These are phyloP conservation scores for Pythium insidiosum DNA, from an alignment of 352 stramenopile genomes.

Conservation along the genomic window DNA sequence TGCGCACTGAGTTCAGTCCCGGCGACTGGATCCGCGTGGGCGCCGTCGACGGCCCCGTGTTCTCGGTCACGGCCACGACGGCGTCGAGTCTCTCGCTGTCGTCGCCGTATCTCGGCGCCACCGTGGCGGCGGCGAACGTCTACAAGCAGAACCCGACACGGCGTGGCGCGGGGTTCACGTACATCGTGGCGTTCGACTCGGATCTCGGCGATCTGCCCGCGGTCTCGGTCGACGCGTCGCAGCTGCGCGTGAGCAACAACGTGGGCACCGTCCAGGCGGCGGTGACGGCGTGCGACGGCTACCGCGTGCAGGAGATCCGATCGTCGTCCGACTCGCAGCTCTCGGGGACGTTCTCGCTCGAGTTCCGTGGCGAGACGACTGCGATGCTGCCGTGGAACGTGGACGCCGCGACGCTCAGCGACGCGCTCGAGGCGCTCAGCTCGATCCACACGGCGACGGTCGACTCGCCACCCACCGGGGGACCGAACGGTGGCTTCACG, in stretches of 20 bases:
- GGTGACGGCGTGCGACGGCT: slow-evolving; percentile 82
- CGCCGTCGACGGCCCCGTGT: slow-evolving; percentile 73
- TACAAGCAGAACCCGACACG: slow-evolving; percentile 71
- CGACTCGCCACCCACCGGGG: slow-evolving; percentile 7
- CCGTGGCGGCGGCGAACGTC: slow-evolving; percentile 39
- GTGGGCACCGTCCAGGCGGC: slow-evolving; percentile 20
- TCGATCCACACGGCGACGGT: slow-evolving; percentile 75
- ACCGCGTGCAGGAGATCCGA: slow-evolving; percentile 66
- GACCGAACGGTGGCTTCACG: slow-evolving; percentile 46
- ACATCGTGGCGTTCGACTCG: slow-evolving; percentile 64
- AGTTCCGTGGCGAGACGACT: slow-evolving; percentile 64
- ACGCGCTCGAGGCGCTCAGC: slow-evolving; percentile 58
- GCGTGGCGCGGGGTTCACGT: slow-evolving; percentile 57
- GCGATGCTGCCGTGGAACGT: slow-evolving; percentile 65
- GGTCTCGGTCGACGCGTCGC: slow-evolving; percentile 38
- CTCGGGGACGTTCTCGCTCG: slow-evolving; percentile 81
- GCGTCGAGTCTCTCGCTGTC: slow-evolving; percentile 78
- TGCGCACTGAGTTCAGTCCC: slow-evolving; percentile 54
- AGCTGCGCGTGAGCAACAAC: slow-evolving; percentile 27
- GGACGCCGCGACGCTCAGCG: slow-evolving; percentile 30
- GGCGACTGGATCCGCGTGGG: slow-evolving; percentile 92
- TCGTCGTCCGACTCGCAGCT: slow-evolving; percentile 43
- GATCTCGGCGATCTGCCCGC: slow-evolving; percentile 63
- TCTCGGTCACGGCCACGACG: slow-evolving; percentile 67
- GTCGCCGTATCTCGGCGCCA: slow-evolving; percentile 68